Percentiles rank a stretch among this genome's conserved stretches.
Conservation (phyloP, 257 asterid species). For the Przewalskia tangutica region DNA sequence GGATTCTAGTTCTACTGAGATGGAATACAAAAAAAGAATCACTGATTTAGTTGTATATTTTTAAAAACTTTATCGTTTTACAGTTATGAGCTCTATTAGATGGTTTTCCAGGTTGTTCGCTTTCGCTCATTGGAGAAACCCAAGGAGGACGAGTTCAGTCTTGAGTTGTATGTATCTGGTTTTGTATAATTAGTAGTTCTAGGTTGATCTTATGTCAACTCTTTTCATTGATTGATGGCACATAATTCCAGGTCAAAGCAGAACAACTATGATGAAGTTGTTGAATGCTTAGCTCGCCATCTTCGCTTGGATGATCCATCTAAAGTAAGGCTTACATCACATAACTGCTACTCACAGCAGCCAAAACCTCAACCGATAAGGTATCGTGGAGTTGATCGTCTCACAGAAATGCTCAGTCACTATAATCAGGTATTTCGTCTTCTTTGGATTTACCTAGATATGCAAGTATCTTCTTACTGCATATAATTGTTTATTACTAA, state of each 20-base stretch:
- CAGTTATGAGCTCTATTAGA: conserved; percentile 8
- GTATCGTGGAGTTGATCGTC: conserved; percentile 60
- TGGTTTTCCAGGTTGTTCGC: conserved; percentile 50
- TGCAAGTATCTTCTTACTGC: background rate
- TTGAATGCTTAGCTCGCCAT: conserved; percentile 61
- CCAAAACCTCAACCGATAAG: conserved; percentile 80
- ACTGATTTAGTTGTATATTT: background rate
- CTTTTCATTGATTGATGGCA: background rate
- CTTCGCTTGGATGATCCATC: conserved; percentile 73
- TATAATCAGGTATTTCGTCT: conserved; percentile 60
- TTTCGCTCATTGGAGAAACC: conserved; percentile 76
- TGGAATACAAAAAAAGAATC: background rate
- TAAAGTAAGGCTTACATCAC: conserved; percentile 77
- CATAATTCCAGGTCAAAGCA: conserved; percentile 57
- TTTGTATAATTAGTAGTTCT: conserved; percentile 1
- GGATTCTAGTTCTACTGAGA: background rate
- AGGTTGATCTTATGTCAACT: background rate
- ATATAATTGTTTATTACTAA: background rate
- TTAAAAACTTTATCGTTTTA: background rate
- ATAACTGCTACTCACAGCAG: conserved; percentile 85
- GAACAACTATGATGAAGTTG: conserved; percentile 73
- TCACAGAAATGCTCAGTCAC: conserved; percentile 82
- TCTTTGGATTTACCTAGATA: background rate
- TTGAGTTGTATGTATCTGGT: conserved; percentile 54
- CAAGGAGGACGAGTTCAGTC: conserved; percentile 79